phyloP scores from a whole-genome alignment of 2,329 filamentous ascomycete species.

The Xylariaceae sp. region DNA sequence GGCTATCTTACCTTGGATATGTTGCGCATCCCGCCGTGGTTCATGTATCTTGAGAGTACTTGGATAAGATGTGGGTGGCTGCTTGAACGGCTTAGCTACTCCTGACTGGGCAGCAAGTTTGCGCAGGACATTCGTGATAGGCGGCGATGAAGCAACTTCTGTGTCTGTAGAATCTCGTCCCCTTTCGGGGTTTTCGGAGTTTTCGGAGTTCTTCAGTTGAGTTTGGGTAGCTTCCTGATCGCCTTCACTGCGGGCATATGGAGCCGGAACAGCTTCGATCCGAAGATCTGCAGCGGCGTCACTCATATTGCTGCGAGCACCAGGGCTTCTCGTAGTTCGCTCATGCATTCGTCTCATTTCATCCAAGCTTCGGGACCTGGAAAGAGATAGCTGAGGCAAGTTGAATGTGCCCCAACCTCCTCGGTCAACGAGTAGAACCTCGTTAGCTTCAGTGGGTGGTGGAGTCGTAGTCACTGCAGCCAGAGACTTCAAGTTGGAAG shows the following conservation, averaged over 20 bases:
- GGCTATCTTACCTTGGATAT: slow-evolving; percentile 41
- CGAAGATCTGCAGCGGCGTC: slow-evolving; percentile 58
- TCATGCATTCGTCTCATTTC: slow-evolving; percentile 35
- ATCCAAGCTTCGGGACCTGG: slow-evolving; percentile 34
- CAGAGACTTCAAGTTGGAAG: slow-evolving; percentile 23
- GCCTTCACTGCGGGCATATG: slow-evolving; percentile 41
- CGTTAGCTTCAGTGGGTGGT: slow-evolving; percentile 38
- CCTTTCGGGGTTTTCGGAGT: slow-evolving; percentile 23
- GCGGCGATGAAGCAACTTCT: slow-evolving; percentile 11
- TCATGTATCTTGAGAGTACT: slow-evolving; percentile 15
- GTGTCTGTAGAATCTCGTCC: slow-evolving; percentile 7
- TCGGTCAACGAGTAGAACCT: slow-evolving; percentile 58
- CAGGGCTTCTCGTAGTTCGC: slow-evolving; percentile 49
- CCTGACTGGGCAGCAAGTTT: background rate
- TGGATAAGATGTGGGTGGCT: slow-evolving; percentile 7
- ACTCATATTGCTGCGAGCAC: slow-evolving; percentile 48
- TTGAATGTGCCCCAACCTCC: slow-evolving; percentile 25
- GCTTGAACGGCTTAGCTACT: slow-evolving; percentile 1
- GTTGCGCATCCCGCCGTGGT: slow-evolving; percentile 34
- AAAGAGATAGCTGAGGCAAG: slow-evolving; percentile 14
- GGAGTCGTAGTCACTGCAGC: slow-evolving; percentile 32
- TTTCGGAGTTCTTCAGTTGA: slow-evolving; percentile 22
- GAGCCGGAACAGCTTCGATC: slow-evolving; percentile 65
- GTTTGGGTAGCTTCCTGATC: slow-evolving; percentile 24
- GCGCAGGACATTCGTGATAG: slow-evolving; percentile 1